These are phyloP conservation scores for Miamiensis avidus DNA, from an alignment of 169 alveolate species.

Conservation along the genomic window DNA sequence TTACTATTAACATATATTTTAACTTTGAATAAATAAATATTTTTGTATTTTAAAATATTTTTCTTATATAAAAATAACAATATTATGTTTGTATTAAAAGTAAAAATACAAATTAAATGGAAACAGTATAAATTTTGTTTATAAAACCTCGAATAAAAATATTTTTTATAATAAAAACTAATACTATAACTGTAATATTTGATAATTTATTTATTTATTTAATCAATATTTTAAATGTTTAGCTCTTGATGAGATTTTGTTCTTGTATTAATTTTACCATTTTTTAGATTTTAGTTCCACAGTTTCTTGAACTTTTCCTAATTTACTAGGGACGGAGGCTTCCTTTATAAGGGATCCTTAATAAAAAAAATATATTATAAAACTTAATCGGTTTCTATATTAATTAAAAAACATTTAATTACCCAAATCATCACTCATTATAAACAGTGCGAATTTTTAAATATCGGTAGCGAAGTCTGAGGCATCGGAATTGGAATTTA, in stretches of 20 bases:
- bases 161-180: too few species aligned
- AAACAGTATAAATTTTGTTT: too few species aligned
- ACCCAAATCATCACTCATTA: constrained; percentile 75
- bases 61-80: too few species aligned
- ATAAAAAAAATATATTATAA: not conserved
- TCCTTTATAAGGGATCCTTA: constrained; percentile 61
- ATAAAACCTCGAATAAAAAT: too few species aligned
- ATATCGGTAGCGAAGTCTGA: constrained; percentile 57
- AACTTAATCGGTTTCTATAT: not conserved
- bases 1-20: too few species aligned
- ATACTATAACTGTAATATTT: too few species aligned
- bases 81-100: too few species aligned
- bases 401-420: constrained; percentile 1
- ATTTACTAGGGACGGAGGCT: constrained; percentile 67
- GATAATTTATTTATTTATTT: too few species aligned
- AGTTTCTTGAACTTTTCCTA: constrained; percentile 46
- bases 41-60: too few species aligned
- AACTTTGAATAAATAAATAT: too few species aligned
- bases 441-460: constrained; percentile 66
- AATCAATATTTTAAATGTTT: not conserved
- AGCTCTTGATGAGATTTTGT: not conserved
- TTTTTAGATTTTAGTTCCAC: constrained; percentile 27
- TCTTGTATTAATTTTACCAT: not conserved
- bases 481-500: constrained; percentile 59
- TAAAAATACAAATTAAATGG: too few species aligned